Evolutionary conservation across 2,329 filamentous ascomycete genomes (phyloP).

Genomic region (Phaeoacremonium minimum): DNA sequence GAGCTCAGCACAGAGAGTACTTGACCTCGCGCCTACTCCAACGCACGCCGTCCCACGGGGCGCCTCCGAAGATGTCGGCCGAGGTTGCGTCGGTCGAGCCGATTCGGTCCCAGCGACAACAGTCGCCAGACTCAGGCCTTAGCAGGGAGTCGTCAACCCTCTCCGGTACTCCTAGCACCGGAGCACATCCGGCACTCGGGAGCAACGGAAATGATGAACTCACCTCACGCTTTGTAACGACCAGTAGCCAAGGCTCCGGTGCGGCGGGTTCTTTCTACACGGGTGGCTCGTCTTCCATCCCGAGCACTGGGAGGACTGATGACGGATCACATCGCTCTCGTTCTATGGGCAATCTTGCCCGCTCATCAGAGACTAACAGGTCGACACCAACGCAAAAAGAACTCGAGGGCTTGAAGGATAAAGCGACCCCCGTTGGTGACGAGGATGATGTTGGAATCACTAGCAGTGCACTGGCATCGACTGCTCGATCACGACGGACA

Average conservation of each 20-base stretch:
- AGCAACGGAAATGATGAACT: constrained; percentile 42
- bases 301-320: constrained; percentile 7
- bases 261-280: constrained; percentile 50
- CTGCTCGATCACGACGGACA: constrained; percentile 22
- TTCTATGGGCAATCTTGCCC: constrained; percentile 33
- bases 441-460: constrained; percentile 34
- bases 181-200: constrained; percentile 21
- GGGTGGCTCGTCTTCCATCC: constrained; percentile 19
- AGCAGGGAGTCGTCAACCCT: constrained; percentile 19
- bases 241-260: constrained; percentile 30
- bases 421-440: constrained; percentile 20
- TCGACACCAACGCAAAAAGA: constrained; percentile 3
- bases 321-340: constrained; percentile 31
- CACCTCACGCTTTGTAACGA: constrained; percentile 56
- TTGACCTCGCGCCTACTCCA: constrained; percentile 65
- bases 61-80: constrained; percentile 61
- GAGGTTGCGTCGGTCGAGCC: constrained; percentile 47
- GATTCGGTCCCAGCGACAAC: constrained; percentile 27
- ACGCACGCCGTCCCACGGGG: constrained; percentile 56
- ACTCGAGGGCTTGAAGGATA: background rate
- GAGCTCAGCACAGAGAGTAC: constrained; percentile 53
- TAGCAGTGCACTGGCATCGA: constrained; percentile 10
- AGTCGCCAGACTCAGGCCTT: constrained; percentile 25
- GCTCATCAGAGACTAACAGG: constrained; percentile 11
- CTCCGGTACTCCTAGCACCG: constrained; percentile 22